Conservation (phyloP, 164 flowering plant genomes). For the Piper longum region DNA sequence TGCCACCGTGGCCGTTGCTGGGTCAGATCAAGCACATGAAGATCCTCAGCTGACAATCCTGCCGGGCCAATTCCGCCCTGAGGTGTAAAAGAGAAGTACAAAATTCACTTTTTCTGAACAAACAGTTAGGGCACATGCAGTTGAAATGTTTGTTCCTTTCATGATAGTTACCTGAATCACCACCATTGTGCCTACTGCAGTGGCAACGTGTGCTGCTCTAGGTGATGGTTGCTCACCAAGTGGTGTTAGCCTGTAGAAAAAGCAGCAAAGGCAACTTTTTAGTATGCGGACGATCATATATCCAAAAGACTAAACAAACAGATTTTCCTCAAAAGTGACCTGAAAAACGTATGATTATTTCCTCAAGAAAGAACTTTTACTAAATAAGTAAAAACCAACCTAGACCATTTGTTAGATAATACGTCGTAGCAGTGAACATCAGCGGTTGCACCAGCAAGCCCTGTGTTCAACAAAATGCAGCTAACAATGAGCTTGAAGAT, state of each 20-base stretch:
- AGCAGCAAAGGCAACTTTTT: not conserved
- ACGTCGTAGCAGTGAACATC: constrained; percentile 97
- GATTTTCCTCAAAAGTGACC: no score
- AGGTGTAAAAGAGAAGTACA: constrained; percentile 4
- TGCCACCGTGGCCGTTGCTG: constrained; percentile 98
- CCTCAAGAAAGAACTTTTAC: not conserved
- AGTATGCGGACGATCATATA: not conserved
- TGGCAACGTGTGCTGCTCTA: constrained; percentile 99
- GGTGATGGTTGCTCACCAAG: constrained; percentile 98
- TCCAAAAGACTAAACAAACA: not conserved
- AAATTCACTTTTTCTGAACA: not conserved
- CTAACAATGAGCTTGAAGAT: no score
- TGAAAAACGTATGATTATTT: no score
- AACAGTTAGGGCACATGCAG: not conserved
- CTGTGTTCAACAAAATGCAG: constrained; percentile 29
- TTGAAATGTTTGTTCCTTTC: not conserved
- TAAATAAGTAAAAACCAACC: constrained; percentile 23
- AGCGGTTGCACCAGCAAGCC: constrained; percentile 95
- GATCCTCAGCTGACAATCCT: constrained; percentile 98
- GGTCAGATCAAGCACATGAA: constrained; percentile 97
- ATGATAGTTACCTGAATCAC: constrained; percentile 73
- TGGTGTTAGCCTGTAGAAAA: constrained; percentile 57
- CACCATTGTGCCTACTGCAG: constrained; percentile 99
- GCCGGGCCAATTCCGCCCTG: constrained; percentile 99
- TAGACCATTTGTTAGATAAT: constrained; percentile 89